Percentiles rank a stretch among this genome's conserved stretches.
Conservation (phyloP, 495 filamentous ascomycete genomes). For the Penicillium samsonianum region DNA sequence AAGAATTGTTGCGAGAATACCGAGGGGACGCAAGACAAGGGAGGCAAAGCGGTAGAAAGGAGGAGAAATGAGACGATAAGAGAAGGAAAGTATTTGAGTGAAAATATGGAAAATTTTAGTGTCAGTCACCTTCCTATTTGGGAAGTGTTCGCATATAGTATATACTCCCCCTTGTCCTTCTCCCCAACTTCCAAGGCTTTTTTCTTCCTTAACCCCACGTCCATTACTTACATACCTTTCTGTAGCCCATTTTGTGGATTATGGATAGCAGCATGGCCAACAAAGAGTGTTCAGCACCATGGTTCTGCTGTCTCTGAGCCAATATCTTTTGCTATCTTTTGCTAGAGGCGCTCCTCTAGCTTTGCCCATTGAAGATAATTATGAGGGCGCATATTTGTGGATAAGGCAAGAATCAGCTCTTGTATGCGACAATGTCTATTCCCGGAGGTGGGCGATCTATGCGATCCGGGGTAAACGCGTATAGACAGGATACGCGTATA, state of each 20-base stretch:
- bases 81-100: background rate
- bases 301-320: background rate
- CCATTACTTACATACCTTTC: background rate
- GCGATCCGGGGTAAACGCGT: background rate
- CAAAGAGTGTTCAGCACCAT: background rate
- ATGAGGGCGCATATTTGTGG: background rate
- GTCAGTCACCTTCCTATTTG: background rate
- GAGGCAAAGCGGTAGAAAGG: background rate
- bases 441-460: background rate
- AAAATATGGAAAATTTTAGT: constrained; percentile 1
- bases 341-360: background rate
- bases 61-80: background rate
- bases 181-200: background rate
- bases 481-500: background rate
- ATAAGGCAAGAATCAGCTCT: background rate
- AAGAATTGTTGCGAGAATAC: background rate
- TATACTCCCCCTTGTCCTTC: background rate
- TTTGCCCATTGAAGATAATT: background rate
- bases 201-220: background rate
- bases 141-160: background rate
- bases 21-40: background rate
- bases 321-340: background rate
- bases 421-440: background rate
- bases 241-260: background rate
- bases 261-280: background rate